Percentiles rank a stretch among this genome's conserved stretches.
phyloP scores from a whole-genome alignment of 257 asterid species.

The Nicotiana otophora region DNA sequence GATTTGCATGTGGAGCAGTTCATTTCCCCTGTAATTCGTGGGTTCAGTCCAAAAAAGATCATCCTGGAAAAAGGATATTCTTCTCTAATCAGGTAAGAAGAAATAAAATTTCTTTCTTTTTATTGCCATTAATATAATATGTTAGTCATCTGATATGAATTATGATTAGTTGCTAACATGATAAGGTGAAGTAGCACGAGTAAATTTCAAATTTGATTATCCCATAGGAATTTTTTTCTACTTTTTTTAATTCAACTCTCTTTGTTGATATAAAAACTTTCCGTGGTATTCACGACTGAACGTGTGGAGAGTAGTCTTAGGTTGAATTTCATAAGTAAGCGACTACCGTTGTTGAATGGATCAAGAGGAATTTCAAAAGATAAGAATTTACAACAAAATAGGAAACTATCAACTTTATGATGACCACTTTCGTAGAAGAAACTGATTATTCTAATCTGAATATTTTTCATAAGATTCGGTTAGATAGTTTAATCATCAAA shows the following conservation, averaged over 20 bases:
- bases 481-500: background rate
- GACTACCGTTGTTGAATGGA: background rate
- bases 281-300: background rate
- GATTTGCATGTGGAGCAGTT: slow-evolving; percentile 78
- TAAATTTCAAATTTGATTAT: background rate
- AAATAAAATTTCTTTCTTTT: too few relatives aligned
- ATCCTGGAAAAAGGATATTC: slow-evolving; percentile 70
- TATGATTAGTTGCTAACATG: background rate
- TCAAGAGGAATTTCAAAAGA: background rate
- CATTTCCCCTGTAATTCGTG: slow-evolving; percentile 89
- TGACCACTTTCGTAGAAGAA: background rate
- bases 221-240: background rate
- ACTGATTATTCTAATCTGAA: background rate
- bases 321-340: background rate
- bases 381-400: background rate
- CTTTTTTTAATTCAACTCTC: background rate
- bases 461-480: background rate
- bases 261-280: background rate
- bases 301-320: background rate
- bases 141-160: background rate
- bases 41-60: slow-evolving; percentile 76
- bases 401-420: background rate
- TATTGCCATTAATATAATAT: background rate
- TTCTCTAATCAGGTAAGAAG: slow-evolving; percentile 72
- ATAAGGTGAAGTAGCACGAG: background rate